Evolutionary conservation across 768 basidiomycete species (phyloP).

Genomic region (Hemileccinum impolitum): DNA sequence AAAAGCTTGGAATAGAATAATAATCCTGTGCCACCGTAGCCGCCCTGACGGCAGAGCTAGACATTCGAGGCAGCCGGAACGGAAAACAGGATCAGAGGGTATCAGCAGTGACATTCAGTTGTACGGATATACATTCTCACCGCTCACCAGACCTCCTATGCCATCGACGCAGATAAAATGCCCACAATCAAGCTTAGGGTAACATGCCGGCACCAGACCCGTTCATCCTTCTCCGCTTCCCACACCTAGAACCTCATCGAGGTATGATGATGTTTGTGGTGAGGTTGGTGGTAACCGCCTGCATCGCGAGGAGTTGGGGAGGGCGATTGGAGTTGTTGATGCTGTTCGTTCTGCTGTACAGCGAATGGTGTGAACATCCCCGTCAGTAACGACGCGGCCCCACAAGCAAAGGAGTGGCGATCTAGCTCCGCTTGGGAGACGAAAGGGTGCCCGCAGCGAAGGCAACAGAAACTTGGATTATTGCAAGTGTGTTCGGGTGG

Average conservation of each 20-base stretch:
- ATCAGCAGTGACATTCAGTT: no score
- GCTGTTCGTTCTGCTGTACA: not conserved
- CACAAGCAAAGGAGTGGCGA: conserved; percentile 13
- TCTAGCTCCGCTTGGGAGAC: conserved; percentile 7
- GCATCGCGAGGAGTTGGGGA: not conserved
- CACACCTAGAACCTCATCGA: not conserved
- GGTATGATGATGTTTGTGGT: not conserved
- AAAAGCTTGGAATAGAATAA: no score
- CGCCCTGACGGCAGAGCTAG: no score
- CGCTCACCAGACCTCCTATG: no score
- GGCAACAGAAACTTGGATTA: conserved; percentile 1
- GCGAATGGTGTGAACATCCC: conserved; percentile 14
- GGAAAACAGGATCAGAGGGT: no score
- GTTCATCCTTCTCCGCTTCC: no score
- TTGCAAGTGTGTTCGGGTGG: not conserved
- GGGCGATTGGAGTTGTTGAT: not conserved
- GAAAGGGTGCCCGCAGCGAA: conserved; percentile 13
- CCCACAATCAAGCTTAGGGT: no score
- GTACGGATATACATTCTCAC: no score
- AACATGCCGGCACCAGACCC: no score
- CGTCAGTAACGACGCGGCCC: conserved; percentile 9
- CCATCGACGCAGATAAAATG: no score
- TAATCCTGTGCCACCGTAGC: no score
- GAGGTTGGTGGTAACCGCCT: not conserved
- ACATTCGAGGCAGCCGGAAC: no score